Evolutionary conservation across 768 basidiomycete genomes (phyloP).

Genomic region (Suillus luteus): DNA sequence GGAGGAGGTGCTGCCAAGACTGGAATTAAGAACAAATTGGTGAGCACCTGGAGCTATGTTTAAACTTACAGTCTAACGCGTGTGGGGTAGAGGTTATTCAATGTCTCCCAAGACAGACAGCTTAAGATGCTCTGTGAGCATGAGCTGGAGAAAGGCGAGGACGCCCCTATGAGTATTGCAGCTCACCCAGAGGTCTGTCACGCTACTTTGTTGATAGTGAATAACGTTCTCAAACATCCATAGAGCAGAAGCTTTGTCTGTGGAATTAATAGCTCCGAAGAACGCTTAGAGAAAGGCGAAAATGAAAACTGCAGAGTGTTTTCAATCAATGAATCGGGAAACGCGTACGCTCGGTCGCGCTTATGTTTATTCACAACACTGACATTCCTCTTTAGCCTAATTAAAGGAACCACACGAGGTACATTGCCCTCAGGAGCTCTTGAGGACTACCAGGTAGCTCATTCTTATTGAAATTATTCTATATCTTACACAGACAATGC

Average conservation of each 20-base stretch:
- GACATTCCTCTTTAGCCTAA: conserved; percentile 46
- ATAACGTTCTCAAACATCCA: neutral
- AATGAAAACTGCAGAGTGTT: conserved; percentile 90
- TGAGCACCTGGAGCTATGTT: conserved; percentile 36
- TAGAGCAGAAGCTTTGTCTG: conserved; percentile 66
- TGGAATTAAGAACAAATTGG: conserved; percentile 95
- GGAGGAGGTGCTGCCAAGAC: conserved; percentile 85
- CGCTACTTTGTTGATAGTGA: conserved; percentile 2
- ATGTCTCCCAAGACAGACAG: conserved; percentile 51
- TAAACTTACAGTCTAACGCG: conserved; percentile 8
- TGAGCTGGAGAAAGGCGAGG: conserved; percentile 79
- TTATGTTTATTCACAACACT: neutral
- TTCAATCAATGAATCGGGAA: conserved; percentile 31
- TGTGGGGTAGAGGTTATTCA: conserved; percentile 62
- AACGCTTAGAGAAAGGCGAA: conserved; percentile 58
- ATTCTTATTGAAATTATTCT: neutral
- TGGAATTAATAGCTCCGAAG: conserved; percentile 81
- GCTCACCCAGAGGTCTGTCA: conserved; percentile 56
- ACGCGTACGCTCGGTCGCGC: conserved; percentile 1
- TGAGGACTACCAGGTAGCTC: conserved; percentile 85
- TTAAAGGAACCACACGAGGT: conserved; percentile 48
- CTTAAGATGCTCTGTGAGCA: conserved; percentile 66
- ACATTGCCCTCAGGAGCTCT: conserved; percentile 62
- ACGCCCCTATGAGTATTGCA: conserved; percentile 97
- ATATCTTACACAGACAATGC: conserved; percentile 18